These are phyloP conservation scores for Plasmodium chabaudi DNA, from an alignment of 169 alveolate genomes.

Conservation along the genomic window DNA sequence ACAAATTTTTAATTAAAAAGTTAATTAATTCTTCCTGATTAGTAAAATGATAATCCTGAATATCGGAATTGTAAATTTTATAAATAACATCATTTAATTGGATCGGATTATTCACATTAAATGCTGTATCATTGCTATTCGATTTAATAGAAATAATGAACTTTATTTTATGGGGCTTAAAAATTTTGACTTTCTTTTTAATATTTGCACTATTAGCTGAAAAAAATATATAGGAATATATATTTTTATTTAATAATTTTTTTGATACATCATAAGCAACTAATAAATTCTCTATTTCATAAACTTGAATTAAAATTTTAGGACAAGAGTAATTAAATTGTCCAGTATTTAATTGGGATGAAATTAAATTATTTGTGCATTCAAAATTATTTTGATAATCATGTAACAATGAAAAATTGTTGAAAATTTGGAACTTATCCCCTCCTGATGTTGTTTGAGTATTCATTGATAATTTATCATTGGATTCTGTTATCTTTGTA, in stretches of 20 bases:
- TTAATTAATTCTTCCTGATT: slow-evolving; percentile 51
- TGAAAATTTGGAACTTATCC: slow-evolving; percentile 52
- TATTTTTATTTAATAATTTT: slow-evolving; percentile 47
- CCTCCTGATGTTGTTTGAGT: slow-evolving; percentile 10
- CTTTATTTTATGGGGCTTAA: slow-evolving; percentile 41
- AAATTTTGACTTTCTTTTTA: slow-evolving; percentile 52
- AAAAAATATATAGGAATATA: slow-evolving; percentile 53
- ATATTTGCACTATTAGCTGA: slow-evolving; percentile 30
- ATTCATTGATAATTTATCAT: slow-evolving; percentile 45
- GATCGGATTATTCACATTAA: slow-evolving; percentile 27
- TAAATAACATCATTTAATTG: slow-evolving; percentile 39
- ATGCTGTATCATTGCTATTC: slow-evolving; percentile 12
- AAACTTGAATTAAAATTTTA: slow-evolving; percentile 53
- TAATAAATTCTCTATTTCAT: slow-evolving; percentile 28
- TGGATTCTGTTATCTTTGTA: slow-evolving; percentile 34
- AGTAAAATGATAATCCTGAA: slow-evolving; percentile 42
- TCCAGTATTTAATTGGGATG: slow-evolving; percentile 2
- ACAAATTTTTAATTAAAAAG: slow-evolving; percentile 43
- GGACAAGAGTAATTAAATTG: slow-evolving; percentile 45
- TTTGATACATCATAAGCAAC: slow-evolving; percentile 71
- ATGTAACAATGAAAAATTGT: slow-evolving; percentile 19
- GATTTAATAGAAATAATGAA: slow-evolving; percentile 67
- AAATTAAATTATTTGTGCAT: slow-evolving; percentile 41
- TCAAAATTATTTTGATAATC: slow-evolving; percentile 42
- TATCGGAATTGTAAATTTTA: slow-evolving; percentile 46